Conservation (phyloP, 2,329 filamentous ascomycete species). For the Dendrostoma leiphaemia region DNA sequence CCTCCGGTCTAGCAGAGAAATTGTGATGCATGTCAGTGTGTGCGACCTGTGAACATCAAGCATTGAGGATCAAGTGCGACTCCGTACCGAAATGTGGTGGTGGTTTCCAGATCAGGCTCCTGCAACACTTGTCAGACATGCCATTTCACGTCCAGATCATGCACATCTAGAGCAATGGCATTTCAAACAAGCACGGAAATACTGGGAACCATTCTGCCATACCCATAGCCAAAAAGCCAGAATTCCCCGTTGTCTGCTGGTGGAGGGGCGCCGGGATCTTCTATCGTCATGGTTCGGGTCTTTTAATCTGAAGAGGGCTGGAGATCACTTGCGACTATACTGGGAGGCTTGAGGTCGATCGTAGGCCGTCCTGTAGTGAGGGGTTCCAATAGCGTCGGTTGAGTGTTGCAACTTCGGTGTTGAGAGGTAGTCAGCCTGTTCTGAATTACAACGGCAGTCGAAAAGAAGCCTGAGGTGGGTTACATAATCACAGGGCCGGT, state of each 20-base stretch:
- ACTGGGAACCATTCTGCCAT: constrained; percentile 15
- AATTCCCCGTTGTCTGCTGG: constrained; percentile 62
- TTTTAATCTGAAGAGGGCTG: not conserved
- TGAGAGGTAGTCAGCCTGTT: not conserved
- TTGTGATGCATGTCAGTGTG: too few species aligned
- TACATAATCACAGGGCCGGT: not conserved
- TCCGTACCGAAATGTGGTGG: constrained; percentile 86
- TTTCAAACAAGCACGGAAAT: not conserved
- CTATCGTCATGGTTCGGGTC: constrained; percentile 35
- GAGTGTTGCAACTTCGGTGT: not conserved
- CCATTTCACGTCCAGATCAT: not conserved
- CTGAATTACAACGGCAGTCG: too few species aligned
- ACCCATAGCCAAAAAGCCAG: constrained; percentile 98
- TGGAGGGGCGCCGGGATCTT: constrained; percentile 24
- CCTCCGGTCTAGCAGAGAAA: constrained; percentile 67
- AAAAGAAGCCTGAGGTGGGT: not conserved
- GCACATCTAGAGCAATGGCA: not conserved
- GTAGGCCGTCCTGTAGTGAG: not conserved
- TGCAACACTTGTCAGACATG: constrained; percentile 31
- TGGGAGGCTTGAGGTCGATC: too few species aligned
- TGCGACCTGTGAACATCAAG: too few species aligned
- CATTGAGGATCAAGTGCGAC: not conserved
- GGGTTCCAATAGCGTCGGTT: too few species aligned
- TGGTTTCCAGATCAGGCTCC: constrained; percentile 97
- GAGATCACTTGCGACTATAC: too few species aligned